Evolutionary conservation across 805 yeast genomes (phyloP).

Genomic region (Starmerella cellae): DNA sequence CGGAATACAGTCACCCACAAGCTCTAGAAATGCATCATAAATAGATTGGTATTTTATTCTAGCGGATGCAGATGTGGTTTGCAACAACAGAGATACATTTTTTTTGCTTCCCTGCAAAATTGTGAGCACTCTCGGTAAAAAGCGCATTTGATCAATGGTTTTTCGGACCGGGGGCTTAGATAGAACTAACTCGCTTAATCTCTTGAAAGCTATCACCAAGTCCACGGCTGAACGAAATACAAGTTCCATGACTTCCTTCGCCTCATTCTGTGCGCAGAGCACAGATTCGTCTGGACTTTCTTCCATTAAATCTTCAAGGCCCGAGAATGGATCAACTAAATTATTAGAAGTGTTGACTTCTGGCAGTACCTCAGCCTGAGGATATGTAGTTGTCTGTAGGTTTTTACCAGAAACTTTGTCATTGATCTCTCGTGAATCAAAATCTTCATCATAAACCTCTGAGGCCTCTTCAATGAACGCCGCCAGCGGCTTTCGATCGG

Average conservation of each 20-base stretch:
- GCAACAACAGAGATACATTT: neutral
- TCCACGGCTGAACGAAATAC: conserved; percentile 5
- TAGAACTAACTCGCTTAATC: conserved; percentile 18
- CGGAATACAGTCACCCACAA: conserved; percentile 13
- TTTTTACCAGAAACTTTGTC: neutral
- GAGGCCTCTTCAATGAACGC: conserved; percentile 33
- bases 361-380: neutral
- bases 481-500: conserved; percentile 29
- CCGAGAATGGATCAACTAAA: conserved; percentile 27
- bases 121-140: conserved; percentile 10
- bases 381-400: neutral
- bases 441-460: conserved; percentile 15
- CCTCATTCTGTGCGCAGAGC: conserved; percentile 19
- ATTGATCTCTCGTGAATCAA: conserved; percentile 21
- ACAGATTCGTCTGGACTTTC: conserved; percentile 20
- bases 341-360: neutral
- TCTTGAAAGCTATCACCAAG: conserved; percentile 8
- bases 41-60: neutral
- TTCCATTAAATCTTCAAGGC: conserved; percentile 33
- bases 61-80: neutral
- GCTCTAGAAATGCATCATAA: conserved; percentile 13
- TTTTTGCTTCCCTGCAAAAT: neutral
- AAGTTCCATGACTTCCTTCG: conserved; percentile 11
- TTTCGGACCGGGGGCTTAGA: conserved; percentile 18
- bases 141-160: conserved; percentile 11